A percentile compares a stretch with the other conserved stretches of the same genome.
These are phyloP conservation scores for Leccinum incarnatum DNA, from an alignment of 768 basidiomycete species.

Conservation along the genomic window DNA sequence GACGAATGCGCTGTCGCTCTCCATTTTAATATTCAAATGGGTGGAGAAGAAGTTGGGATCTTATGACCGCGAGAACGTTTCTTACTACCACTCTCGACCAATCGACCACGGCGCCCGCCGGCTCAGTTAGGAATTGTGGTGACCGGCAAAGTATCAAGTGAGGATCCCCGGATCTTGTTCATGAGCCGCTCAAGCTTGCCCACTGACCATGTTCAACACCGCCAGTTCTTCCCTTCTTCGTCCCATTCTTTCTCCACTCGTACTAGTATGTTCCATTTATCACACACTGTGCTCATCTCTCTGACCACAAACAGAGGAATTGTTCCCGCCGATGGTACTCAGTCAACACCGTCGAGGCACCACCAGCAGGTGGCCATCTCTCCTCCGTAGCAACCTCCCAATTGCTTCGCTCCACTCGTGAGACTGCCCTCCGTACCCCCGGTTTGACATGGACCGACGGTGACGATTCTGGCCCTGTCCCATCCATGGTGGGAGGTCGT, in stretches of 20 bases:
- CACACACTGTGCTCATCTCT: neutral
- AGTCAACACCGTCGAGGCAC: constrained; percentile 51
- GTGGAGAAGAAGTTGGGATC: constrained; percentile 1
- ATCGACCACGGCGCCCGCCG: neutral
- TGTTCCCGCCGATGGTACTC: constrained; percentile 46
- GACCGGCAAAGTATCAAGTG: constrained; percentile 11
- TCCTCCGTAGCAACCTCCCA: constrained; percentile 70
- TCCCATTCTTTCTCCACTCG: constrained; percentile 15
- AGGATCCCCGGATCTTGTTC: constrained; percentile 28
- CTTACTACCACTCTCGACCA: neutral
- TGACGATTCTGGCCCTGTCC: constrained; percentile 39
- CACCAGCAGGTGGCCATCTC: constrained; percentile 77
- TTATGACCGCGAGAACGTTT: constrained; percentile 18
- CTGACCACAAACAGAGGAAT: constrained; percentile 3
- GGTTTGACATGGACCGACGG: constrained; percentile 73
- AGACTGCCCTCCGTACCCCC: constrained; percentile 67
- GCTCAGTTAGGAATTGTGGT: neutral
- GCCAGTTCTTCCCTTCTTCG: constrained; percentile 14
- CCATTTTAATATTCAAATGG: constrained; percentile 43
- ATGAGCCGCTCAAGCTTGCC: constrained; percentile 2
- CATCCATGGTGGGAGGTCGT: constrained; percentile 61
- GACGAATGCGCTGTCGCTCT: constrained; percentile 81
- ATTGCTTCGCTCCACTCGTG: constrained; percentile 62
- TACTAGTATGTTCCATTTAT: constrained; percentile 5
- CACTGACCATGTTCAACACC: constrained; percentile 23